phyloP scores from a whole-genome alignment of 2,329 filamentous ascomycete genomes.

The Aspergillus neotritici region DNA sequence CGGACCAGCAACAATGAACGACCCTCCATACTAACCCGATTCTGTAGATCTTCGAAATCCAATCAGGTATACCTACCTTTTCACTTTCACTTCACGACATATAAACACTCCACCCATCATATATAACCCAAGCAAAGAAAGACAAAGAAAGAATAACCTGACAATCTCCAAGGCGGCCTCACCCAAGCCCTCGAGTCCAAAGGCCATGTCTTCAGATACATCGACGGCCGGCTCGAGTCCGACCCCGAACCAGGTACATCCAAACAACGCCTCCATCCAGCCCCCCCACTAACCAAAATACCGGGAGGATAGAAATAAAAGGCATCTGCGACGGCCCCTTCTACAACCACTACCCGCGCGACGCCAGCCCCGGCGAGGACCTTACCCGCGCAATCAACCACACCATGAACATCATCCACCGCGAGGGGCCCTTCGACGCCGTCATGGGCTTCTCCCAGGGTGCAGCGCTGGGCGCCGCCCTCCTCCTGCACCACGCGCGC shows the following conservation, averaged over 20 bases:
- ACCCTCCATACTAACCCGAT: background rate
- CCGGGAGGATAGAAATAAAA: slow-evolving; percentile 20
- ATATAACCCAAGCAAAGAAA: background rate
- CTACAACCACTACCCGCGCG: slow-evolving; percentile 26
- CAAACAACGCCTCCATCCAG: background rate
- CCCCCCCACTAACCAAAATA: too few relatives aligned
- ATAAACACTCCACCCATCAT: too few relatives aligned
- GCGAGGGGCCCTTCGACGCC: slow-evolving; percentile 27
- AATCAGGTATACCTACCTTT: slow-evolving; percentile 17
- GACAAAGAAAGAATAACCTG: slow-evolving; percentile 10
- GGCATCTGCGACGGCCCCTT: slow-evolving; percentile 28
- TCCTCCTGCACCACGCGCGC: slow-evolving; percentile 21
- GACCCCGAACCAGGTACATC: slow-evolving; percentile 17
- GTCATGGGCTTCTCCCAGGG: slow-evolving; percentile 32
- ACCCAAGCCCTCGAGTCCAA: slow-evolving; percentile 21
- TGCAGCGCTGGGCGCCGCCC: slow-evolving; percentile 22
- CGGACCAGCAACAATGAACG: background rate
- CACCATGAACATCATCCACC: slow-evolving; percentile 15
- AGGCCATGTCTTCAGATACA: slow-evolving; percentile 26
- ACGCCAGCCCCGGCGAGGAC: slow-evolving; percentile 17
- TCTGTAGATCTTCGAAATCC: slow-evolving; percentile 30
- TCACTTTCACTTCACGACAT: too few relatives aligned
- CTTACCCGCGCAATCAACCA: slow-evolving; percentile 24
- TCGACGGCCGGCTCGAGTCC: slow-evolving; percentile 22
- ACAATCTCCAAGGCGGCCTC: slow-evolving; percentile 19